A percentile compares a stretch with the other conserved stretches of the same genome.
Conservation (phyloP, 768 basidiomycete genomes). For the Termitomyces sp. region DNA sequence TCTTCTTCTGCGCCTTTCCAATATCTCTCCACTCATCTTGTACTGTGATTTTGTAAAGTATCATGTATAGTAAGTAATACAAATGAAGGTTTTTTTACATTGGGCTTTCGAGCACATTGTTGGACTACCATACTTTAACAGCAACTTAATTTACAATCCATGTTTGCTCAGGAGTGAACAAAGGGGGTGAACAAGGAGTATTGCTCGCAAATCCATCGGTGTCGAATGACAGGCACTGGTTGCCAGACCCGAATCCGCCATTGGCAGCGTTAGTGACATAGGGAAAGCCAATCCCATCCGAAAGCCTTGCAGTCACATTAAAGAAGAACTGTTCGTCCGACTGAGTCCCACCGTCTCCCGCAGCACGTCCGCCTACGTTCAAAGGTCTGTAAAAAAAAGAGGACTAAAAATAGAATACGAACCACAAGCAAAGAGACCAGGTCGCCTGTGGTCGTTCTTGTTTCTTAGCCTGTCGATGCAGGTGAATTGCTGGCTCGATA, state of each 20-base stretch:
- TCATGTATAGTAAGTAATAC: not conserved
- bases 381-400: not conserved
- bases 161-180: constrained; percentile 19
- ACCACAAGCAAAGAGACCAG: constrained; percentile 25
- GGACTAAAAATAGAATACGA: not conserved
- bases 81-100: not conserved
- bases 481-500: constrained; percentile 25
- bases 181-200: constrained; percentile 21
- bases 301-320: constrained; percentile 14
- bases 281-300: constrained; percentile 19
- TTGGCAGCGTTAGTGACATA: constrained; percentile 18
- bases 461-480: constrained; percentile 22
- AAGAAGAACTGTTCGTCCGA: constrained; percentile 23
- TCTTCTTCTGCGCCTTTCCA: not conserved
- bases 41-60: not conserved
- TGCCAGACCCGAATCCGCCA: constrained; percentile 20
- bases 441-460: constrained; percentile 18
- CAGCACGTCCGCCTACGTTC: constrained; percentile 20
- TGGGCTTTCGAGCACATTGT: not conserved
- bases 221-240: constrained; percentile 20
- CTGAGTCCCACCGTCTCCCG: constrained; percentile 20
- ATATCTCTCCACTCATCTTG: not conserved
- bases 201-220: constrained; percentile 20
- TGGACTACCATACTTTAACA: not conserved
- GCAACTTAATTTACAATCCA: constrained; percentile 11